phyloP scores from a whole-genome alignment of 2,329 filamentous ascomycete genomes.

The Venturia carpophila region DNA sequence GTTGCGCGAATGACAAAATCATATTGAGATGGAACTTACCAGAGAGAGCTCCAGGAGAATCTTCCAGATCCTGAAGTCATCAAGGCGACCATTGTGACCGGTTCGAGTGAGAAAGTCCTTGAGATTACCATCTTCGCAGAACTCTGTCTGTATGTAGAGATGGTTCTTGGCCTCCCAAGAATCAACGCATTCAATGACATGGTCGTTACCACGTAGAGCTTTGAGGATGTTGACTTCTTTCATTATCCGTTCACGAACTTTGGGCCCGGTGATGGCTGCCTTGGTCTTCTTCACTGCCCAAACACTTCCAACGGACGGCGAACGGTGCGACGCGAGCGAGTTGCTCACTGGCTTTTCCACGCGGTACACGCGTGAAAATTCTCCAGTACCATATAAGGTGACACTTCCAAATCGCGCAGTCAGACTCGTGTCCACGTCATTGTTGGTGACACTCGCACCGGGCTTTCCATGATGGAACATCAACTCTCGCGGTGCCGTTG shows the following conservation, averaged over 20 bases:
- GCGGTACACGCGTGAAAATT: constrained; percentile 88
- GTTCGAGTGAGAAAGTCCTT: constrained; percentile 77
- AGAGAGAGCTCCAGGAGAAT: constrained; percentile 78
- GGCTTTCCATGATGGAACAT: constrained; percentile 42
- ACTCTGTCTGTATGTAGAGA: constrained; percentile 96
- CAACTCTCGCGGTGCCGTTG: constrained; percentile 58
- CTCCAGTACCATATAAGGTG: constrained; percentile 73
- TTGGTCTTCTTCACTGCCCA: constrained; percentile 94
- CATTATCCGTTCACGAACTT: constrained; percentile 75
- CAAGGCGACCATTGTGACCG: constrained; percentile 75
- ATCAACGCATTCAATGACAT: constrained; percentile 75
- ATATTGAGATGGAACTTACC: constrained; percentile 47
- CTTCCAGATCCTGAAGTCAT: constrained; percentile 99
- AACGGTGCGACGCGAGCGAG: constrained; percentile 24
- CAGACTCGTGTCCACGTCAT: constrained; percentile 68
- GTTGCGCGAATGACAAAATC: constrained; percentile 22
- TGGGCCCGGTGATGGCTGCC: constrained; percentile 66
- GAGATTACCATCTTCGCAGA: constrained; percentile 87
- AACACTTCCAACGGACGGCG: constrained; percentile 39
- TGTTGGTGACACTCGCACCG: constrained; percentile 55
- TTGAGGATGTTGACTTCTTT: constrained; percentile 76
- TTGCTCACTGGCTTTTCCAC: constrained; percentile 49
- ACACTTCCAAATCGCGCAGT: constrained; percentile 72
- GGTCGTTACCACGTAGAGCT: constrained; percentile 69
- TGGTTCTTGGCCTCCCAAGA: constrained; percentile 81